Evolutionary conservation across 1,284 basidiomycete genomes (phyloP), one percentile per base, ranked within the genome.

Genomic region (Tausonia pullulans): DNA sequence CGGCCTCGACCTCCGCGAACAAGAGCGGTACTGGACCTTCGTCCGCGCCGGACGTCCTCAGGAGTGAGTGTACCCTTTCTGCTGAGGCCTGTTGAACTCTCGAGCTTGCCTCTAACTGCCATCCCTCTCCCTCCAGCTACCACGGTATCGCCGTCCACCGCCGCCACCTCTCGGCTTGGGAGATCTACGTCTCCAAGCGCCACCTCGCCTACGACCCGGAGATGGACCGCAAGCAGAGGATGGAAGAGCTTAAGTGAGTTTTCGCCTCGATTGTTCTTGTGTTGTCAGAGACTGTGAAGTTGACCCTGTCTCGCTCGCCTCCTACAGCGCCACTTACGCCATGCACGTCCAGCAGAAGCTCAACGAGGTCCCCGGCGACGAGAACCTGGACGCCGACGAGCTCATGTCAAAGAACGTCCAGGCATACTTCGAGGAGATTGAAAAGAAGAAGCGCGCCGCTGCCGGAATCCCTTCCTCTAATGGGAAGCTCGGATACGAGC

Each of bases 121-220:
- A 27, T 27, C 27, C 27, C 27, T 27, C 27, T 27, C 27, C 27
- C 27, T 27, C 27, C 27, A 27, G 27, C 48, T 81, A 82, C 74
- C 80, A 81, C 72, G 81, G 81, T 64, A 77, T 81, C 63, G 80
- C 80, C 44, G 74, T 82, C 54, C 78, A 81, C 74, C 80, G 78
- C 10, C 73, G 80, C 44, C 81, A 82, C 72, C 71, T 82, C 11
- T 76, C 74, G 46, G 70, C 75, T 65, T 81, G 71, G 67, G 80
- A 81, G 74, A 74, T 74, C 43, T 71, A 75, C 48, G 75, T 81
- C 14, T 74, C 80, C 67, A 80, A 81, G 73, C 73, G 81, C 14
- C 75, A 80, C 70, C 70, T 72, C 27, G 71, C 77, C 61, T 81
- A 82, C 73, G 77, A 82, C 71, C 75, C 81, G 14, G 79, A 77